Conservation (phyloP, 2,329 filamentous ascomycete species). For the Penicillium sp. region DNA sequence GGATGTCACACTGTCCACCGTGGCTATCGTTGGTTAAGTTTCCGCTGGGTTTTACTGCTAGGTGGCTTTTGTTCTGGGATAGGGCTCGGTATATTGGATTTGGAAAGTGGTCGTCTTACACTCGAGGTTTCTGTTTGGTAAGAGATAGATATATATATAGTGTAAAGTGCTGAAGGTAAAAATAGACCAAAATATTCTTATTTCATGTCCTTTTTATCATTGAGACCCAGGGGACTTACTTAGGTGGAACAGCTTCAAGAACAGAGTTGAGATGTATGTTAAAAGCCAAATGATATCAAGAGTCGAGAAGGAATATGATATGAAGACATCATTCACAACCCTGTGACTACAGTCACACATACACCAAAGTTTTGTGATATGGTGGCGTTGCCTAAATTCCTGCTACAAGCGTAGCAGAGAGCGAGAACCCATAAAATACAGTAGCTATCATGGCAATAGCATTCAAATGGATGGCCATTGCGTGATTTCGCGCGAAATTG, state of each 20-base stretch:
- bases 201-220: neutral
- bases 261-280: neutral
- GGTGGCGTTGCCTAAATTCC: neutral
- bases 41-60: neutral
- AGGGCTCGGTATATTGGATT: neutral
- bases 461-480: slow-evolving; percentile 48
- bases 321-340: neutral
- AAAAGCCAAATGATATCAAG: neutral
- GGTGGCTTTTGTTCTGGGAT: neutral
- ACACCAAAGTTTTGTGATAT: neutral
- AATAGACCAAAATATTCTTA: too few relatives aligned
- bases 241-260: neutral
- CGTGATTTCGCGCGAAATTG: slow-evolving; percentile 40
- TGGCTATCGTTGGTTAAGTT: neutral
- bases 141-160: neutral
- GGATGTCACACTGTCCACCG: slow-evolving; percentile 1
- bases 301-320: too few relatives aligned
- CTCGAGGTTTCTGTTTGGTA: too few relatives aligned
- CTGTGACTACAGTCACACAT: neutral
- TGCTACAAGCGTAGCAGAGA: slow-evolving; percentile 18
- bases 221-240: neutral
- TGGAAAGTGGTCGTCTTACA: neutral
- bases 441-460: slow-evolving; percentile 38
- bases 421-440: slow-evolving; percentile 30
- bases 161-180: neutral